phyloP scores from a whole-genome alignment of 148 eudicot genomes.

The Chenopodium suecicum region DNA sequence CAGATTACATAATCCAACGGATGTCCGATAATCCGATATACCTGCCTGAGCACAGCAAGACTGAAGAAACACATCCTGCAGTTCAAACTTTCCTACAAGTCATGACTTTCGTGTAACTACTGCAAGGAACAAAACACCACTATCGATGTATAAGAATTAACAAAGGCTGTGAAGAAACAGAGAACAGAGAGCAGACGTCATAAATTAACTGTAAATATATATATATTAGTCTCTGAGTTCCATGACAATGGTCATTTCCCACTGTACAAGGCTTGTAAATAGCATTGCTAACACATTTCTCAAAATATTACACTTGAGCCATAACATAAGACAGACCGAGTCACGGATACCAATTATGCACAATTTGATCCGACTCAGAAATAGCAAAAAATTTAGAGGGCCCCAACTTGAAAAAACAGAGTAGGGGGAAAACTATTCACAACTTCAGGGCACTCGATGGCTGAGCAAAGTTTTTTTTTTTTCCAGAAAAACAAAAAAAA shows the following conservation, averaged over 20 bases:
- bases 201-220: slow-evolving; percentile 1
- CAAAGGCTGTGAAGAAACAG: background rate
- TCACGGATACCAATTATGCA: slow-evolving; percentile 29
- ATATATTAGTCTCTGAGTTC: slow-evolving; percentile 21
- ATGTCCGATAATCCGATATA: too few species aligned
- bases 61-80: too few species aligned
- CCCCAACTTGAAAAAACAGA: slow-evolving; percentile 23
- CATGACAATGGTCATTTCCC: slow-evolving; percentile 28
- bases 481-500: background rate
- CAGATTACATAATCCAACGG: too few species aligned
- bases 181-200: slow-evolving; percentile 8
- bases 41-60: too few species aligned
- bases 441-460: slow-evolving; percentile 18
- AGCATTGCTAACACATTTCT: slow-evolving; percentile 2
- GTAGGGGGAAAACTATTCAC: slow-evolving; percentile 20
- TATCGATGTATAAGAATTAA: background rate
- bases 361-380: slow-evolving; percentile 26
- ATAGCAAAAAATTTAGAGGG: slow-evolving; percentile 16
- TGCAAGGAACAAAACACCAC: too few species aligned
- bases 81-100: too few species aligned
- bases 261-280: slow-evolving; percentile 34
- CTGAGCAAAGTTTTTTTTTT: slow-evolving; percentile 12
- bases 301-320: slow-evolving; percentile 26
- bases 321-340: slow-evolving; percentile 18
- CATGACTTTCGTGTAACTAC: too few species aligned